These are phyloP conservation scores for Curvularia verruculosa DNA, from an alignment of 2,329 filamentous ascomycete genomes.

Conservation along the genomic window DNA sequence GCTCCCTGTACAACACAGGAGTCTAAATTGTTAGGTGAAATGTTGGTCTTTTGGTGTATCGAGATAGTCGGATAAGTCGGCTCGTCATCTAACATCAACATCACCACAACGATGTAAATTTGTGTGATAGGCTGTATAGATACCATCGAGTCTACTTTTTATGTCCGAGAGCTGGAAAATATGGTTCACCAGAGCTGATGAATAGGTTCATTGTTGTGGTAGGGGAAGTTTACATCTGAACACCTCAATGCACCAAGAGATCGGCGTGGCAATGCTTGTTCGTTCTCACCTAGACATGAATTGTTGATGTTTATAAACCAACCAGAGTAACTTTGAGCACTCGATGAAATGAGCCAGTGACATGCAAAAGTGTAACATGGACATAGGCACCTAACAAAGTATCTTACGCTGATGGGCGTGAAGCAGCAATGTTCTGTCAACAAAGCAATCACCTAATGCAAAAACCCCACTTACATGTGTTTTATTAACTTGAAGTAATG, in stretches of 20 bases:
- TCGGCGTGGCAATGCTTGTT: constrained; percentile 9
- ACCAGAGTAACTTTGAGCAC: neutral
- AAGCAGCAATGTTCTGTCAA: neutral
- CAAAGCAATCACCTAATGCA: neutral
- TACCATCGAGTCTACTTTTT: no score
- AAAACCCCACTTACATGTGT: neutral
- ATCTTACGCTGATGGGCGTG: neutral
- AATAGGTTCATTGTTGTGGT: no score
- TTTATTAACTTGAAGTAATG: neutral
- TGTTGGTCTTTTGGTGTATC: neutral
- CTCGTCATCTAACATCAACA: no score
- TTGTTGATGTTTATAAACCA: neutral
- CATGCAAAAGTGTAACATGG: neutral
- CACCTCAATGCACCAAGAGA: no score
- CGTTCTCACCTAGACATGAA: neutral
- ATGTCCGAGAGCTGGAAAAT: no score
- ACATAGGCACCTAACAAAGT: no score
- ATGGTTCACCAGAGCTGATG: no score
- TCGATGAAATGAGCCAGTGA: neutral
- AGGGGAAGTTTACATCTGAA: no score
- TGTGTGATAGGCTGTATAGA: no score
- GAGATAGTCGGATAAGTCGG: no score
- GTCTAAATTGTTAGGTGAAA: constrained; percentile 7
- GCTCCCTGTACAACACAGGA: neutral
- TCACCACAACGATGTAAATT: no score